Percentiles rank a stretch among this genome's conserved stretches.
Conservation (phyloP, 2,329 filamentous ascomycete species). For the Dothistroma pini region DNA sequence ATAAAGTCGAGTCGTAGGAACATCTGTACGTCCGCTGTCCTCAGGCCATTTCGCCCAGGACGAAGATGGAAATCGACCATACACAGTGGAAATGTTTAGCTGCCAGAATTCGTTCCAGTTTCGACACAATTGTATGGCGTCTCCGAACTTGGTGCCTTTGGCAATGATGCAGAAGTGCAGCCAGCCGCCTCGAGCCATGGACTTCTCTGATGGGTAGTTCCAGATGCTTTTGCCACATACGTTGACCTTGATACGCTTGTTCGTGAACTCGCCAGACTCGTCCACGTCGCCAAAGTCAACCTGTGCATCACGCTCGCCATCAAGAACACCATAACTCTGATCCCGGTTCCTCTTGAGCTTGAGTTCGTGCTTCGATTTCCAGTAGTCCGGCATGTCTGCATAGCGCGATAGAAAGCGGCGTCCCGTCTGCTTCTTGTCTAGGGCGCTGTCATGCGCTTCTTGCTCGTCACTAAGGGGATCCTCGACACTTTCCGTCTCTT, state of each 20-base stretch:
- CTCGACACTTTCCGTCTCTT: conserved; percentile 31
- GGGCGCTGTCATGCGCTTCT: conserved; percentile 11
- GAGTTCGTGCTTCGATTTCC: conserved; percentile 36
- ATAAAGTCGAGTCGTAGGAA: conserved; percentile 42
- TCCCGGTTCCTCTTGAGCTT: conserved; percentile 23
- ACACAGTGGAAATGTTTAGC: conserved; percentile 44
- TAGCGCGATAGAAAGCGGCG: background rate
- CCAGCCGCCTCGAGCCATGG: conserved; percentile 49
- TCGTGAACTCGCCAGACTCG: conserved; percentile 32
- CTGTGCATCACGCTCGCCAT: conserved; percentile 17
- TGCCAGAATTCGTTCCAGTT: conserved; percentile 52
- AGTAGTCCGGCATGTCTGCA: conserved; percentile 2
- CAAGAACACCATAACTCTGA: conserved; percentile 6
- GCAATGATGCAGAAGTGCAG: conserved; percentile 51
- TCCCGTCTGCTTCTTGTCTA: conserved; percentile 8
- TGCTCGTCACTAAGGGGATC: conserved; percentile 25
- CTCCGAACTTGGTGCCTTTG: conserved; percentile 45
- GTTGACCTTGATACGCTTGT: conserved; percentile 43
- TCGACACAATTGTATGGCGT: conserved; percentile 47
- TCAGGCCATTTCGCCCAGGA: conserved; percentile 46
- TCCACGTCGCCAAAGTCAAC: conserved; percentile 40
- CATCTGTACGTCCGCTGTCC: conserved; percentile 38
- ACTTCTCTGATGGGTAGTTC: conserved; percentile 49
- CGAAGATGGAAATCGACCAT: conserved; percentile 47
- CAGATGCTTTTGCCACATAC: conserved; percentile 50